Evolutionary conservation across 2,329 filamentous ascomycete genomes (phyloP).

Genomic region (Ceratocystis cubensis): DNA sequence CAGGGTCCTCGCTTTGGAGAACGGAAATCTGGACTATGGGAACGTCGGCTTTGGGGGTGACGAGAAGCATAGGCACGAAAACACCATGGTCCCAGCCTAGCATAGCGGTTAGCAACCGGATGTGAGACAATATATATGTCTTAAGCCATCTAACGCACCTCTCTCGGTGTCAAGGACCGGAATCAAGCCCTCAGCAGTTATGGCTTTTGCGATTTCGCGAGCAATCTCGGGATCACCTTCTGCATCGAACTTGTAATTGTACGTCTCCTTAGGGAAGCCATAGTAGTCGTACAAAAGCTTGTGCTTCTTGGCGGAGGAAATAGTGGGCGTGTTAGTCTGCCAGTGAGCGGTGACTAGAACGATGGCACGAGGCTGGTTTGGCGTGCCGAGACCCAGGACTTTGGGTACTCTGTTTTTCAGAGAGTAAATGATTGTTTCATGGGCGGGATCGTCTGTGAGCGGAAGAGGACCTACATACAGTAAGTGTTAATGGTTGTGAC

Average conservation of each 20-base stretch:
- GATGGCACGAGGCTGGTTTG: constrained; percentile 39
- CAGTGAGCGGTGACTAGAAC: constrained; percentile 48
- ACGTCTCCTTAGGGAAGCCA: constrained; percentile 44
- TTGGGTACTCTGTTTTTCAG: constrained; percentile 42
- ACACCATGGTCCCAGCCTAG: constrained; percentile 48
- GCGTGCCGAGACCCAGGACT: constrained; percentile 42
- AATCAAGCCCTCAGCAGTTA: constrained; percentile 36
- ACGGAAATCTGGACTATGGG: constrained; percentile 48
- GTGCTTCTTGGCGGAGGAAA: constrained; percentile 38
- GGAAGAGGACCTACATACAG: constrained; percentile 40
- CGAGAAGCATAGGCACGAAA: constrained; percentile 45
- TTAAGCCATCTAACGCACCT: background rate
- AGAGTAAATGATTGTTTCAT: constrained; percentile 39
- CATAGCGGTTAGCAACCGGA: background rate
- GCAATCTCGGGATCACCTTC: constrained; percentile 44
- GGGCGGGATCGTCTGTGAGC: constrained; percentile 41
- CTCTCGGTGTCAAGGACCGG: constrained; percentile 31
- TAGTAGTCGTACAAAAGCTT: constrained; percentile 46
- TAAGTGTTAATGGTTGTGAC: background rate
- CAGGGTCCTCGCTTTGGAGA: constrained; percentile 38
- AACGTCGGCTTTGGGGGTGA: constrained; percentile 38
- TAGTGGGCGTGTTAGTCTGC: constrained; percentile 37
- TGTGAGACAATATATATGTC: background rate
- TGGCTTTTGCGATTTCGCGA: constrained; percentile 33
- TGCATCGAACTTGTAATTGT: constrained; percentile 44